These are phyloP conservation scores for Talaromyces atroroseus DNA, from an alignment of 2,329 filamentous ascomycete species.

Conservation along the genomic window DNA sequence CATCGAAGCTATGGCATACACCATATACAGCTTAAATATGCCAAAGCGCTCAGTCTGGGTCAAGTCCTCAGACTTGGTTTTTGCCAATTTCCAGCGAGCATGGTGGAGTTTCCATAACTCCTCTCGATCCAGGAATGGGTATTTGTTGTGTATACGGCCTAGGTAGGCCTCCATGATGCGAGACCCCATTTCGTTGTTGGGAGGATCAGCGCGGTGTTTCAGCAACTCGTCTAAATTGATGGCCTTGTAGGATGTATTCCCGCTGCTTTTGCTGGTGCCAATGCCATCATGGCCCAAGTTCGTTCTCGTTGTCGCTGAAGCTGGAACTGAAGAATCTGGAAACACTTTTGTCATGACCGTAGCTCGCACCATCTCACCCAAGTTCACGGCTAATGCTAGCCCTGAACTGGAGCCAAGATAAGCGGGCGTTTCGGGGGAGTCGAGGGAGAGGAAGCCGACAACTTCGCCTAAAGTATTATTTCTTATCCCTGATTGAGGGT, in stretches of 20 bases:
- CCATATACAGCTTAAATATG: slow-evolving; percentile 49
- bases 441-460: slow-evolving; percentile 47
- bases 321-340: slow-evolving; percentile 19
- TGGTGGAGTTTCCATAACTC: slow-evolving; percentile 44
- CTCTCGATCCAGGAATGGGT: slow-evolving; percentile 46
- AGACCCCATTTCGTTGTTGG: slow-evolving; percentile 42
- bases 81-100: slow-evolving; percentile 35
- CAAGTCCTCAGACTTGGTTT: slow-evolving; percentile 31
- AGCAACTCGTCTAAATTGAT: slow-evolving; percentile 40
- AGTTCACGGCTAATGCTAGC: slow-evolving; percentile 45
- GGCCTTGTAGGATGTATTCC: slow-evolving; percentile 16
- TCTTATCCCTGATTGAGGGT: slow-evolving; percentile 20
- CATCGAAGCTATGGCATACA: slow-evolving; percentile 49
- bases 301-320: background rate
- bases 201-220: slow-evolving; percentile 42
- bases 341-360: slow-evolving; percentile 51
- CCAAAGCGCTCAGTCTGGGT: slow-evolving; percentile 38
- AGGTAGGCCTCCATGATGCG: slow-evolving; percentile 44
- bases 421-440: slow-evolving; percentile 41
- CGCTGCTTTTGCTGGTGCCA: slow-evolving; percentile 15
- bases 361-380: slow-evolving; percentile 51
- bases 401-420: slow-evolving; percentile 49
- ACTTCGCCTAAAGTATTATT: slow-evolving; percentile 40
- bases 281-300: slow-evolving; percentile 8
- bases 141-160: slow-evolving; percentile 43